Evolutionary conservation across 371 early-diverging fungal species (phyloP).

Genomic region (Furculomyces boomerangus): DNA sequence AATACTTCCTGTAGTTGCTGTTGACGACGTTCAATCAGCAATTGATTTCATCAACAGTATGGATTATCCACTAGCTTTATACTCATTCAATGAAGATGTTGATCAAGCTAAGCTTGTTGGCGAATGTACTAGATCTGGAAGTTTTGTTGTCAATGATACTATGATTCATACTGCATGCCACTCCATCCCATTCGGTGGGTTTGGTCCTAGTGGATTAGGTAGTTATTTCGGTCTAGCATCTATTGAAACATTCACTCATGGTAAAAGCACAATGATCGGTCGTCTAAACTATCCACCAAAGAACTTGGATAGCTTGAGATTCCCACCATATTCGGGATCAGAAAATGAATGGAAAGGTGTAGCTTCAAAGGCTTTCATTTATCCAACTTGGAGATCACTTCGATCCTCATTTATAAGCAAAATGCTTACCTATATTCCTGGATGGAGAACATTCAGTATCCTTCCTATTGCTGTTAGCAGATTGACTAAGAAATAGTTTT

Average conservation of each 20-base stretch:
- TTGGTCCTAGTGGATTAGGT: constrained; percentile 77
- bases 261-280: constrained; percentile 23
- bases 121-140: constrained; percentile 52
- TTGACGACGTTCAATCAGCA: constrained; percentile 49
- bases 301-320: constrained; percentile 25
- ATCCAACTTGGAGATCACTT: constrained; percentile 8
- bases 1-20: constrained; percentile 59
- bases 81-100: constrained; percentile 32
- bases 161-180: constrained; percentile 30
- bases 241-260: constrained; percentile 57
- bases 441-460: constrained; percentile 13
- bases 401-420: constrained; percentile 5
- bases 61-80: constrained; percentile 53
- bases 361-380: constrained; percentile 5
- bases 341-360: constrained; percentile 14
- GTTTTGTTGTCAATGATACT: constrained; percentile 61
- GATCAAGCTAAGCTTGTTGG: constrained; percentile 18
- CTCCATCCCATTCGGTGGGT: constrained; percentile 82
- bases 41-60: constrained; percentile 40
- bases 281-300: constrained; percentile 15
- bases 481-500: too few species aligned
- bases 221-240: constrained; percentile 63
- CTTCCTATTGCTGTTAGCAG: constrained; percentile 13
- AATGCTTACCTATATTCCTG: constrained; percentile 10
- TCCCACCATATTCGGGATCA: constrained; percentile 35